These are phyloP conservation scores for Dictyostelium discoideum DNA, from an alignment of 78 protist genomes.

Conservation along the genomic window dicty_2.7 NC_007089.4:5077001-5077500, in stretches of 20 bases:
- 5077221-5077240: not conserved
- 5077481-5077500: constrained; percentile 32
- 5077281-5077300: not conserved
- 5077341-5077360: not conserved
- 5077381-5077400: not conserved
- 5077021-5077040: not conserved
- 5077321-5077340: not conserved
- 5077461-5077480: not conserved
- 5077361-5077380: not conserved
- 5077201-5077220: not conserved
- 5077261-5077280: not conserved
- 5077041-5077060: not conserved
- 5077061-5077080: not conserved
- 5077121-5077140: not conserved
- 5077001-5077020: not conserved
- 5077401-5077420: not conserved
- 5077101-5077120: not conserved
- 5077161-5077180: not conserved
- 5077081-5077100: constrained; percentile 1
- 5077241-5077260: not conserved
- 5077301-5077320: not conserved
- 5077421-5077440: not conserved
- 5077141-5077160: constrained; percentile 1
- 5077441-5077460: not conserved
- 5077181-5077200: not conserved